Conservation (phyloP, 257 asterid species). For the Misopates orontium region DNA sequence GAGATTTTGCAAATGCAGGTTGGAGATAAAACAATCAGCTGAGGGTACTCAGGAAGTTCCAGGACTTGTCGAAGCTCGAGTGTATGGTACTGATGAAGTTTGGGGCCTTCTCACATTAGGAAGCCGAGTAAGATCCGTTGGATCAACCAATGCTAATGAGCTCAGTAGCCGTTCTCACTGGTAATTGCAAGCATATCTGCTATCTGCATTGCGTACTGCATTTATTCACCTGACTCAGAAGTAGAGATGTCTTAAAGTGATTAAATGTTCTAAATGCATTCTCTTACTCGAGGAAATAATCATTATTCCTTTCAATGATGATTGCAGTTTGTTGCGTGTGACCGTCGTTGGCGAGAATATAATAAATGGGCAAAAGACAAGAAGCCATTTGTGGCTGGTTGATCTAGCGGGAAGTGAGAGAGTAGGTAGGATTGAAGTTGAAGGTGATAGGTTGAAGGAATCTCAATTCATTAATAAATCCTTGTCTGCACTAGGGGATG, state of each 20-base stretch:
- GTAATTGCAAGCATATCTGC: slow-evolving; percentile 37
- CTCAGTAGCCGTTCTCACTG: slow-evolving; percentile 99
- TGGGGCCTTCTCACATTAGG: slow-evolving; percentile 86
- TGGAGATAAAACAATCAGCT: slow-evolving; percentile 98
- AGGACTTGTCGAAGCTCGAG: slow-evolving; percentile 89
- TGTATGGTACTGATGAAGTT: slow-evolving; percentile 72
- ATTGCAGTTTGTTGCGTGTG: slow-evolving; percentile 84
- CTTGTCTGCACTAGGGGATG: slow-evolving; percentile 53
- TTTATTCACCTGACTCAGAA: too few species aligned
- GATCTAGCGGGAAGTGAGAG: slow-evolving; percentile 58
- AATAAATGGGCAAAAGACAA: slow-evolving; percentile 77
- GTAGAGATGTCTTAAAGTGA: too few species aligned
- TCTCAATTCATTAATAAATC: slow-evolving; percentile 53
- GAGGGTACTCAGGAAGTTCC: slow-evolving; percentile 99
- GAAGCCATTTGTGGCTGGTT: slow-evolving; percentile 88
- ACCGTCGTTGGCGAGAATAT: slow-evolving; percentile 74
- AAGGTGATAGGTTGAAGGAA: slow-evolving; percentile 51
- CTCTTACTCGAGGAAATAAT: slow-evolving; percentile 12
- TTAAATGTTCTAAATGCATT: neutral
- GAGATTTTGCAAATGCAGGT: slow-evolving; percentile 50
- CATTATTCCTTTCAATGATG: neutral
- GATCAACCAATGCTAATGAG: slow-evolving; percentile 97
- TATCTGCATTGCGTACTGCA: too few species aligned
- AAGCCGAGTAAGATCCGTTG: slow-evolving; percentile 92
- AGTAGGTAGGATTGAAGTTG: slow-evolving; percentile 50